phyloP scores from a whole-genome alignment of 441 rosid species.

The Euphorbia corollata region DNA sequence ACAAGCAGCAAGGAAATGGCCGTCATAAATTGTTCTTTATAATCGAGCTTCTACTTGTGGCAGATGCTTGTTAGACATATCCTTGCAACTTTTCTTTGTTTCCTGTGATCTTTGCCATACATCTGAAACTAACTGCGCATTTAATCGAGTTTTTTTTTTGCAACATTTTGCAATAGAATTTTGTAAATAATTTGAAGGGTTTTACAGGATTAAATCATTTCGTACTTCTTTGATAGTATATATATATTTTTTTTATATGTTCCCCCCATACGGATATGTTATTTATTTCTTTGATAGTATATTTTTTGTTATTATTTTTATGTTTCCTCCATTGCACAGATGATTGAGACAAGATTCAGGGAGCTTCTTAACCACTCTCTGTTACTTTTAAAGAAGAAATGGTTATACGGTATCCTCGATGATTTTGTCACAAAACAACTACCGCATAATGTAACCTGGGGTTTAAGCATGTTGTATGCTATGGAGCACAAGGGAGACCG shows the following conservation, averaged over 20 bases:
- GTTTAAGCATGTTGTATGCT: conserved; percentile 92
- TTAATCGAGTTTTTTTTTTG: background rate
- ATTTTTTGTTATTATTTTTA: background rate
- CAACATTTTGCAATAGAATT: background rate
- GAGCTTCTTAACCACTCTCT: conserved; percentile 84
- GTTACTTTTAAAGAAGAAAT: conserved; percentile 77
- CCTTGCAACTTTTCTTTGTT: background rate
- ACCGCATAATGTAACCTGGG: conserved; percentile 98
- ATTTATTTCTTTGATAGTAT: too few species aligned
- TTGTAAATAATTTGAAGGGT: background rate
- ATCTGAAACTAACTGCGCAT: background rate
- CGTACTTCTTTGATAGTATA: background rate
- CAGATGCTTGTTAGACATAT: background rate
- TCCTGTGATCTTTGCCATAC: background rate
- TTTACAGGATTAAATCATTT: background rate
- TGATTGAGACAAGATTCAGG: conserved; percentile 85
- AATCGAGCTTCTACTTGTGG: background rate
- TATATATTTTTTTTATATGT: background rate
- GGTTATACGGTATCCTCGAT: conserved; percentile 87
- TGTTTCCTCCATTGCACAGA: conserved; percentile 38
- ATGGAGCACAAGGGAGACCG: conserved; percentile 92
- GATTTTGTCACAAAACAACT: conserved; percentile 98
- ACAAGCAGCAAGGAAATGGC: background rate
- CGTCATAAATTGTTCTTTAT: background rate
- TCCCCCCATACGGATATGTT: conserved; percentile 41